These are phyloP conservation scores for sweet orange (Citrus sinensis) DNA, from an alignment of 345 rosid species.

Conservation along the genomic window DVS_A1.0 CM039165.1:6171501-6172000, in stretches of 20 bases:
- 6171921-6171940: not conserved
- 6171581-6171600: constrained; percentile 44
- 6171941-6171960: too few species aligned
- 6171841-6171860: not conserved
- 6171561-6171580: constrained; percentile 85
- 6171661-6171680: not conserved
- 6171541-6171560: constrained; percentile 91
- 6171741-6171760: not conserved
- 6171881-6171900: not conserved
- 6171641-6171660: not conserved
- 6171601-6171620: not conserved
- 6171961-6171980: too few species aligned
- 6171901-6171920: not conserved
- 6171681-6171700: not conserved
- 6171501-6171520: constrained; percentile 94
- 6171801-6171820: not conserved
- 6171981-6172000: too few species aligned
- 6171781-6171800: not conserved
- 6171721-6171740: not conserved
- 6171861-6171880: not conserved
- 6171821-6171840: not conserved
- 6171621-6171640: not conserved
- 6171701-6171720: not conserved
- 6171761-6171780: not conserved
- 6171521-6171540: constrained; percentile 93